phyloP scores from a whole-genome alignment of 1,284 basidiomycete species.

The Austroboletus novae-zelandiae region DNA sequence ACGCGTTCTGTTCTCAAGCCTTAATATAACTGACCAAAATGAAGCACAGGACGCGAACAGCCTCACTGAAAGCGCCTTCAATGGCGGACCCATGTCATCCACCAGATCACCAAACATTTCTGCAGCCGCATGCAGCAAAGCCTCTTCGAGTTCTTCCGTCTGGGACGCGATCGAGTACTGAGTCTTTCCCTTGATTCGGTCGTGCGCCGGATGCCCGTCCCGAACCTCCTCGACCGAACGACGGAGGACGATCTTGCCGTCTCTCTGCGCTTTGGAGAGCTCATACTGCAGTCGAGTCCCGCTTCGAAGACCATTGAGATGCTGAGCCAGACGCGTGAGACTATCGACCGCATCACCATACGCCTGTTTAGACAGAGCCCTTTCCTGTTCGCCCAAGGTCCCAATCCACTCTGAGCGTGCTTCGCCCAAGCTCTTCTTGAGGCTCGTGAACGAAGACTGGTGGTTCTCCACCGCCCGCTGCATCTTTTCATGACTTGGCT shows the following conservation, averaged over 20 bases:
- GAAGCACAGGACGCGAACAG: neutral
- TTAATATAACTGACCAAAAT: slow-evolving; percentile 4
- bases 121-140: slow-evolving; percentile 62
- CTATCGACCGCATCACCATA: slow-evolving; percentile 85
- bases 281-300: slow-evolving; percentile 83
- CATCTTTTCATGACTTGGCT: slow-evolving; percentile 58
- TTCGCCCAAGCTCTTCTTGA: slow-evolving; percentile 81
- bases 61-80: slow-evolving; percentile 75
- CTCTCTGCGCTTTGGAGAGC: slow-evolving; percentile 64
- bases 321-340: slow-evolving; percentile 86
- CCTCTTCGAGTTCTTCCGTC: slow-evolving; percentile 53
- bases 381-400: slow-evolving; percentile 37
- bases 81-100: slow-evolving; percentile 78
- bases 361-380: slow-evolving; percentile 49
- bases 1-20: slow-evolving; percentile 47
- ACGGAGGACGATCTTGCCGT: slow-evolving; percentile 47
- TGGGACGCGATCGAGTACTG: slow-evolving; percentile 13
- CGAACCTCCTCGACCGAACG: slow-evolving; percentile 21
- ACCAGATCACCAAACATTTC: slow-evolving; percentile 80
- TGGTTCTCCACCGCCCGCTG: slow-evolving; percentile 78
- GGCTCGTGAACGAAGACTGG: slow-evolving; percentile 81
- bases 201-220: slow-evolving; percentile 3
- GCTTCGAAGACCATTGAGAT: slow-evolving; percentile 82
- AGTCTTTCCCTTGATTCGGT: slow-evolving; percentile 8
- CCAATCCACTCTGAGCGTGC: slow-evolving; percentile 80